These are phyloP conservation scores for Arbutus unedo DNA, from an alignment of 148 eudicot genomes.

Conservation along the genomic window DNA sequence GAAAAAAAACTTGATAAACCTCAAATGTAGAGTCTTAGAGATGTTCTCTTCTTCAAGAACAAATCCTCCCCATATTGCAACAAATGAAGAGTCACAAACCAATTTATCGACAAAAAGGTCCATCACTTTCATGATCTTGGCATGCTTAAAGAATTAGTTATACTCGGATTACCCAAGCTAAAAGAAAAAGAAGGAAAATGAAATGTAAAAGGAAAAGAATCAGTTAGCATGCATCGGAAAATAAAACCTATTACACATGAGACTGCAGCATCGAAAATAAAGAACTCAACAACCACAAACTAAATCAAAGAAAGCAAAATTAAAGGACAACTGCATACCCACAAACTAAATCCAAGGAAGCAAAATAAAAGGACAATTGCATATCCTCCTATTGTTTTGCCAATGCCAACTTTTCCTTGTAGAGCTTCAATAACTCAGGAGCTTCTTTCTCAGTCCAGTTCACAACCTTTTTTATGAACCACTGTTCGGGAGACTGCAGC, in stretches of 20 bases:
- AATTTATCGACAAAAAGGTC: not conserved
- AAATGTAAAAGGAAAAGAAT: not conserved
- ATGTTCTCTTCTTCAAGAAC: not conserved
- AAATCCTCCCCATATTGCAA: not conserved
- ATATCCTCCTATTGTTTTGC: not conserved
- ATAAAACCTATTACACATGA: no score
- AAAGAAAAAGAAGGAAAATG: not conserved
- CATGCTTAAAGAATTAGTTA: not conserved
- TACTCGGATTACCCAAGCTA: not conserved
- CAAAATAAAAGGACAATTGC: not conserved
- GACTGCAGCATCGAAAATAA: not conserved
- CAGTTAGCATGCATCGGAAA: not conserved
- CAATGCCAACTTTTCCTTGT: slow-evolving; percentile 9
- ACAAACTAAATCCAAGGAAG: not conserved
- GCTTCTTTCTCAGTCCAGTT: slow-evolving; percentile 9
- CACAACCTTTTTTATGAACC: slow-evolving; percentile 7
- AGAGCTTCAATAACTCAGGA: slow-evolving; percentile 23
- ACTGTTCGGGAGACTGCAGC: not conserved
- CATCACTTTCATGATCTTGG: not conserved
- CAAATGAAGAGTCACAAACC: not conserved
- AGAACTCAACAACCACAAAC: not conserved
- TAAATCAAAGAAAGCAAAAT: not conserved
- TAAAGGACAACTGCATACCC: not conserved
- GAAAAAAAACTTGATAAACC: not conserved
- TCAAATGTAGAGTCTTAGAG: no score